Evolutionary conservation across 108 stramenopile species (phyloP).

Genomic region (Discostella pseudostelligera): DNA sequence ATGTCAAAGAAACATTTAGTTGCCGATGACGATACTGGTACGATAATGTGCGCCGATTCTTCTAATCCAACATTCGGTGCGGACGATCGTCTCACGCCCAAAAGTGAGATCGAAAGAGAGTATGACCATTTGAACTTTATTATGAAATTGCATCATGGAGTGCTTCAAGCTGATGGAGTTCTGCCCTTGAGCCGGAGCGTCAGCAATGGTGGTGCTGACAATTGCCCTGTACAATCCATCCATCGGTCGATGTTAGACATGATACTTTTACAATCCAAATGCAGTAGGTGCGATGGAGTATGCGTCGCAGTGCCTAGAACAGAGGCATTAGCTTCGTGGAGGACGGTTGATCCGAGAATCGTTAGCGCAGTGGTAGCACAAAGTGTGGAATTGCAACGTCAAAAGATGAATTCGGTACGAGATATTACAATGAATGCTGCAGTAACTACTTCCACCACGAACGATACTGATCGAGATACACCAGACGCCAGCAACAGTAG

Average conservation of each 20-base stretch:
- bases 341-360: not conserved
- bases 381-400: not conserved
- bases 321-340: constrained; percentile 1
- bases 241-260: constrained; percentile 5
- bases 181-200: constrained; percentile 1
- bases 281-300: not conserved
- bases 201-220: not conserved
- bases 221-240: not conserved
- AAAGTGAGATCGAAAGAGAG: too few relatives aligned
- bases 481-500: not conserved
- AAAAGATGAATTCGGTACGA: not conserved
- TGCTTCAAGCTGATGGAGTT: constrained; percentile 9
- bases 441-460: not conserved
- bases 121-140: not conserved
- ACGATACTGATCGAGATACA: not conserved
- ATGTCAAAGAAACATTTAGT: not conserved
- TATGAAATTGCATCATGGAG: constrained; percentile 10
- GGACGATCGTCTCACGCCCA: too few relatives aligned
- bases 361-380: constrained; percentile 2
- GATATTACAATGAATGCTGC: not conserved
- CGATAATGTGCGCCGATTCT: not conserved
- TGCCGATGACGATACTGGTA: not conserved
- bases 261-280: constrained; percentile 10
- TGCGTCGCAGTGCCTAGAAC: constrained; percentile 1
- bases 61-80: not conserved